Conservation (phyloP, 805 yeast species). For the Spathaspora gorwiae region DNA sequence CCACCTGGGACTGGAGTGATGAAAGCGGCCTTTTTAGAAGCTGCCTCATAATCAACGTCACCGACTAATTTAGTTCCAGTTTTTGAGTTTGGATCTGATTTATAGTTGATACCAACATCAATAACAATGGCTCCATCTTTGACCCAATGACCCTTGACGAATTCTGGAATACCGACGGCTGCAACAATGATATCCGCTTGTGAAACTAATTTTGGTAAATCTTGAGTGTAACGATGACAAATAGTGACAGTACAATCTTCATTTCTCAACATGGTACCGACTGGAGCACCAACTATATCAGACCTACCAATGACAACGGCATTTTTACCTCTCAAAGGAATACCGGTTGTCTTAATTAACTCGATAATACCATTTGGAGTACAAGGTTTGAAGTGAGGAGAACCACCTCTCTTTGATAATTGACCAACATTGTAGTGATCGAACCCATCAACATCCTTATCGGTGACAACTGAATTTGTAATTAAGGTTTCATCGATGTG, state of each 20-base stretch:
- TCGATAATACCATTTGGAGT: constrained; percentile 93
- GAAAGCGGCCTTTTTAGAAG: constrained; percentile 55
- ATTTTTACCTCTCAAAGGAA: constrained; percentile 66
- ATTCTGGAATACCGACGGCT: constrained; percentile 85
- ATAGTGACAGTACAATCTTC: constrained; percentile 83
- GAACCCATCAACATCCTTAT: constrained; percentile 94
- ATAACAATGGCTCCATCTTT: constrained; percentile 81
- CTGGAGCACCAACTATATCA: constrained; percentile 94
- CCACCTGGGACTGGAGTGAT: constrained; percentile 99
- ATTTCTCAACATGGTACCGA: constrained; percentile 74
- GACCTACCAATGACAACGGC: constrained; percentile 94
- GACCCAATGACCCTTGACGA: constrained; percentile 82
- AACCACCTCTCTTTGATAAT: constrained; percentile 78
- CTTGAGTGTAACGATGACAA: constrained; percentile 64
- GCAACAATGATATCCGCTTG: constrained; percentile 86
- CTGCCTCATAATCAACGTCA: constrained; percentile 81
- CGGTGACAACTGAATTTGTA: constrained; percentile 75
- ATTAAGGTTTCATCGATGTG: constrained; percentile 73
- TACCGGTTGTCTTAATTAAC: constrained; percentile 65
- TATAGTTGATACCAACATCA: constrained; percentile 93
- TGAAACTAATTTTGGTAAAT: constrained; percentile 45
- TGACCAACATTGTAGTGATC: constrained; percentile 88
- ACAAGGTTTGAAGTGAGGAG: constrained; percentile 83
- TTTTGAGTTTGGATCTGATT: constrained; percentile 68
- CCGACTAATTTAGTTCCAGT: constrained; percentile 88